Evolutionary conservation across 139 green algal genomes (phyloP).

Genomic region (Picochlorum costavermella): DNA sequence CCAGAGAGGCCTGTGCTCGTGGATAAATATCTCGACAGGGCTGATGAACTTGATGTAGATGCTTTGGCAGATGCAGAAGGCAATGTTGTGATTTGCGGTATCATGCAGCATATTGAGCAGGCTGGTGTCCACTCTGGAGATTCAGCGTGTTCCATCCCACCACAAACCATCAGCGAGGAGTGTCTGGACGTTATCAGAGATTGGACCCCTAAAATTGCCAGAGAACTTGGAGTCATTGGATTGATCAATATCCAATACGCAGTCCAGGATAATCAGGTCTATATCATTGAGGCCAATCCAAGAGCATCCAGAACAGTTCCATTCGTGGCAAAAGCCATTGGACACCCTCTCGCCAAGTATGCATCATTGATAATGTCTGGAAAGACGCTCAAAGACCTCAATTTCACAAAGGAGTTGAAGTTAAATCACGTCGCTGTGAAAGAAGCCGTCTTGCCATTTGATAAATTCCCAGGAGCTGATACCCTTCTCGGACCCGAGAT

Average conservation of each 20-base stretch:
- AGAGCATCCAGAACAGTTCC: constrained; percentile 93
- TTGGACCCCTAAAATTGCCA: constrained; percentile 82
- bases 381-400: constrained; percentile 73
- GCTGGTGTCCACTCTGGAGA: constrained; percentile 95
- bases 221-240: constrained; percentile 84
- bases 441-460: constrained; percentile 98
- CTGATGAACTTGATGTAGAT: constrained; percentile 97
- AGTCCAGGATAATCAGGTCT: constrained; percentile 74
- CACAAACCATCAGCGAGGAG: constrained; percentile 76
- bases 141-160: constrained; percentile 89
- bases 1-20: constrained; percentile 89
- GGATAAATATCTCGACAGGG: constrained; percentile 90
- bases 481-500: constrained; percentile 97
- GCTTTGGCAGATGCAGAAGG: constrained; percentile 79
- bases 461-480: constrained; percentile 96
- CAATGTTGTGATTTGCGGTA: constrained; percentile 92
- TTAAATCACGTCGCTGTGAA: constrained; percentile 93
- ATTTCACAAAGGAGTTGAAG: constrained; percentile 76
- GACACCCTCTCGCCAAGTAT: constrained; percentile 93
- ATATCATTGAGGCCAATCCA: constrained; percentile 99
- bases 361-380: constrained; percentile 91
- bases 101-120: constrained; percentile 99
- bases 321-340: constrained; percentile 97
- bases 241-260: constrained; percentile 99
- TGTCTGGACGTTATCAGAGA: constrained; percentile 63